Evolutionary conservation across 139 green algal genomes (phyloP).

Genomic region (Trebouxia sp.): DNA sequence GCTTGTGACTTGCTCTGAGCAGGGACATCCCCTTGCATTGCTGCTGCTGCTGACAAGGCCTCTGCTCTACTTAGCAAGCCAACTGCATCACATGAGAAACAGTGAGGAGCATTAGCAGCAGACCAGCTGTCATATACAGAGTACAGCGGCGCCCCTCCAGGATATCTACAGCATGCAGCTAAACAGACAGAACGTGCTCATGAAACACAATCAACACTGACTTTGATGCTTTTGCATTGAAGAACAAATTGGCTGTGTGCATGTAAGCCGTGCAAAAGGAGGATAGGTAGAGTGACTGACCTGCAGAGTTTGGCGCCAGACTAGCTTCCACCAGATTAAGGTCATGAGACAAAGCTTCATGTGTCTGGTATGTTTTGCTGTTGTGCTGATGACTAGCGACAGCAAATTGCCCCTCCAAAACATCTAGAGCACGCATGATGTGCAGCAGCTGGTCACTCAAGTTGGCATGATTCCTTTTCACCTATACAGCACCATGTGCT

Average conservation of each 20-base stretch:
- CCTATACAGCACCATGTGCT: background rate
- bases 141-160: background rate
- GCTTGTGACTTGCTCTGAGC: background rate
- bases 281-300: background rate
- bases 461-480: constrained; percentile 8
- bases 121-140: background rate
- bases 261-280: too few relatives aligned
- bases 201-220: background rate
- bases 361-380: background rate
- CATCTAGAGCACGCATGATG: constrained; percentile 4
- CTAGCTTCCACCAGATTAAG: background rate
- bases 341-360: background rate
- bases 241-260: too few relatives aligned
- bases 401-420: background rate
- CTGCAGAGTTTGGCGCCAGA: constrained; percentile 4
- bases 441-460: constrained; percentile 25
- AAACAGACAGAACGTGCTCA: too few relatives aligned
- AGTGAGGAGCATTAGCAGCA: background rate
- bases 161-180: background rate
- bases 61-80: constrained; percentile 8
- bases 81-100: background rate
- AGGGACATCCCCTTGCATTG: background rate
- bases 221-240: too few relatives aligned
- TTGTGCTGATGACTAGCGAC: constrained; percentile 6
- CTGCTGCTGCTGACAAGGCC: background rate